Percentiles rank a stretch among this genome's conserved stretches.
phyloP scores from a whole-genome alignment of 306 rosid species.

The Coriaria nepalensis region DNA sequence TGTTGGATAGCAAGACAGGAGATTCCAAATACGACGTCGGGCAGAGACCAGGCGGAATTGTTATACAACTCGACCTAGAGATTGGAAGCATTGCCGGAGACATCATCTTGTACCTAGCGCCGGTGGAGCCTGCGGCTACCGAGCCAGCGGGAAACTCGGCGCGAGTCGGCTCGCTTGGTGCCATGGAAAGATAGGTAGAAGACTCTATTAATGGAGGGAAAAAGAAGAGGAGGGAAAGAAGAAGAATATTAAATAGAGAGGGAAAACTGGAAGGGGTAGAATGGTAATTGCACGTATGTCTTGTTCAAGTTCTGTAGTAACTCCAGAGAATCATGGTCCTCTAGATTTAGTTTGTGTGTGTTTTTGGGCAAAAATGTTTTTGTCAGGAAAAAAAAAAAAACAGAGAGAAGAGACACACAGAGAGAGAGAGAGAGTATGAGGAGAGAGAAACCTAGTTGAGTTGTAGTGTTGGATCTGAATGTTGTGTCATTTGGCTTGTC shows the following conservation, averaged over 20 bases:
- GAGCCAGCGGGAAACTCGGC: conserved; percentile 6
- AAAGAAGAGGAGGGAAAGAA: conserved; percentile 4
- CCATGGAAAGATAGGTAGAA: conserved; percentile 14
- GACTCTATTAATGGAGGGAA: background rate
- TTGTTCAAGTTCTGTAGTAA: too few relatives aligned
- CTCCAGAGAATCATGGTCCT: background rate
- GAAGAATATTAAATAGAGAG: background rate
- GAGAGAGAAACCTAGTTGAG: too few relatives aligned
- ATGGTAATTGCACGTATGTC: conserved; percentile 24
- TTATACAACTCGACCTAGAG: conserved; percentile 73
- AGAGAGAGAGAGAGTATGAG: too few relatives aligned
- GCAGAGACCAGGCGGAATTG: conserved; percentile 73
- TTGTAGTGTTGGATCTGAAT: too few relatives aligned
- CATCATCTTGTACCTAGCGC: conserved; percentile 75
- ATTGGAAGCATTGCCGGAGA: conserved; percentile 98
- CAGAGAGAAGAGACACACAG: too few relatives aligned
- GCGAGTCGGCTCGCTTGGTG: conserved; percentile 24
- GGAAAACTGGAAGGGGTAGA: conserved; percentile 33
- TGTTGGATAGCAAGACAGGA: conserved; percentile 72
- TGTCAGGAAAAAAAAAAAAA: too few relatives aligned
- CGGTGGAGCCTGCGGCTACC: conserved; percentile 12
- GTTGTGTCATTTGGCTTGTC: too few relatives aligned
- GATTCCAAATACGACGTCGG: conserved; percentile 87
- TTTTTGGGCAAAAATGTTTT: background rate
- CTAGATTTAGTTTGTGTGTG: conserved; percentile 5